Percentiles rank a stretch among this genome's conserved stretches.
phyloP scores from a whole-genome alignment of 306 rosid genomes.

The Potentilla sterilis region DNA sequence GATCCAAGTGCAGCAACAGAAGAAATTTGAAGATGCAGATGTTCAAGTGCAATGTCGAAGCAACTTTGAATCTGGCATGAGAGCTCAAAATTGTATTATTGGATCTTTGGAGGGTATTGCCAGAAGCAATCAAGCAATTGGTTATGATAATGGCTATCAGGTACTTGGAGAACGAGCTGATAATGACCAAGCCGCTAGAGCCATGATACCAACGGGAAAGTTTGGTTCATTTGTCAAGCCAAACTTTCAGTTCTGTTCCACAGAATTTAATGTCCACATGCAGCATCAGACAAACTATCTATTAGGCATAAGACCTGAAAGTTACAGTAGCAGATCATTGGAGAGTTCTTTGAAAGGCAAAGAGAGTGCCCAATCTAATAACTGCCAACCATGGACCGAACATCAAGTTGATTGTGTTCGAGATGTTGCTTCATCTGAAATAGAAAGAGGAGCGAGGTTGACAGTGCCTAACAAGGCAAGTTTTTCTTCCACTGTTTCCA shows the following conservation, averaged over 20 bases:
- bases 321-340: slow-evolving; percentile 6
- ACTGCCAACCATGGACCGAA: not conserved
- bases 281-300: slow-evolving; percentile 11
- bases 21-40: not conserved
- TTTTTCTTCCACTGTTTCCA: slow-evolving; percentile 10
- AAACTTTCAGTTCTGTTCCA: slow-evolving; percentile 10
- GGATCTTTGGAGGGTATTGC: slow-evolving; percentile 1
- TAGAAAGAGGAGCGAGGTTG: slow-evolving; percentile 10
- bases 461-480: slow-evolving; percentile 6
- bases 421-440: slow-evolving; percentile 13
- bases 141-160: slow-evolving; percentile 10
- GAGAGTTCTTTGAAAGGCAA: slow-evolving; percentile 9
- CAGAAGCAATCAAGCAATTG: slow-evolving; percentile 7
- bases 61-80: slow-evolving; percentile 8
- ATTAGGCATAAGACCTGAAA: not conserved
- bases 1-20: slow-evolving; percentile 13
- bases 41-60: slow-evolving; percentile 4
- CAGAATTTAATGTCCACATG: slow-evolving; percentile 1
- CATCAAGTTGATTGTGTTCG: slow-evolving; percentile 9
- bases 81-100: not conserved
- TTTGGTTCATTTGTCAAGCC: slow-evolving; percentile 2
- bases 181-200: slow-evolving; percentile 1
- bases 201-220: not conserved
- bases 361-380: not conserved
- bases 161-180: slow-evolving; percentile 3